phyloP scores from a whole-genome alignment of 2,329 filamentous ascomycete species.

The Gaeumannomyces sp. region DNA sequence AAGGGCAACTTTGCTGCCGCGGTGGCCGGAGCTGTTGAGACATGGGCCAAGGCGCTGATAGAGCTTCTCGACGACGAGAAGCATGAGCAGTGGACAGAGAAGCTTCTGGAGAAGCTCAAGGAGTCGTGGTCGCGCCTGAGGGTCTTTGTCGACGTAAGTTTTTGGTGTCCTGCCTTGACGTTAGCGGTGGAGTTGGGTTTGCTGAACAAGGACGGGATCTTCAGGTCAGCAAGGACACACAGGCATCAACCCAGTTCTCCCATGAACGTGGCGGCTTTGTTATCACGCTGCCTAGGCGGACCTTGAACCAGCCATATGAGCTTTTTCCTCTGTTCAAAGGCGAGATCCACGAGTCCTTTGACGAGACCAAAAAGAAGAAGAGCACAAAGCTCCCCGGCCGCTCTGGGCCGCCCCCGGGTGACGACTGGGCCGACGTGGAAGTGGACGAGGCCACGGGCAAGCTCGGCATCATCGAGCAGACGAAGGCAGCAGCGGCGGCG shows the following conservation, averaged over 20 bases:
- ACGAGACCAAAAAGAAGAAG: slow-evolving; percentile 17
- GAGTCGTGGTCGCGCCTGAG: slow-evolving; percentile 21
- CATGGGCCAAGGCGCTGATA: slow-evolving; percentile 32
- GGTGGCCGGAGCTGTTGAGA: slow-evolving; percentile 30
- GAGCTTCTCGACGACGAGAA: slow-evolving; percentile 35
- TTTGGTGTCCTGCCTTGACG: not conserved
- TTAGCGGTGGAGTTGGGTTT: not conserved
- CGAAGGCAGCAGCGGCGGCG: not conserved
- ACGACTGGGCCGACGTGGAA: slow-evolving; percentile 40
- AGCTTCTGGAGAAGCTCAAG: slow-evolving; percentile 30
- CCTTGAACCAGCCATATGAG: slow-evolving; percentile 25
- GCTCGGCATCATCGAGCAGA: slow-evolving; percentile 27
- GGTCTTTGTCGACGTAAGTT: slow-evolving; percentile 31
- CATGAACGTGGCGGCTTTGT: slow-evolving; percentile 30
- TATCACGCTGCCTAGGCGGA: slow-evolving; percentile 29
- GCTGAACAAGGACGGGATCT: not conserved
- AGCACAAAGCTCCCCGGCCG: not conserved
- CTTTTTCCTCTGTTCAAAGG: slow-evolving; percentile 30
- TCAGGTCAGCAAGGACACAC: slow-evolving; percentile 15
- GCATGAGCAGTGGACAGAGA: slow-evolving; percentile 36
- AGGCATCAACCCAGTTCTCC: slow-evolving; percentile 32
- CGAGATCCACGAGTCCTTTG: slow-evolving; percentile 30
- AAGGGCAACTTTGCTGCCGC: slow-evolving; percentile 31
- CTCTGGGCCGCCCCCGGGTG: slow-evolving; percentile 16
- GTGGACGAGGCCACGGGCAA: slow-evolving; percentile 24